Conservation (phyloP, 192 early-diverging fungal genomes). For the Entophlyctis luteolus region DNA sequence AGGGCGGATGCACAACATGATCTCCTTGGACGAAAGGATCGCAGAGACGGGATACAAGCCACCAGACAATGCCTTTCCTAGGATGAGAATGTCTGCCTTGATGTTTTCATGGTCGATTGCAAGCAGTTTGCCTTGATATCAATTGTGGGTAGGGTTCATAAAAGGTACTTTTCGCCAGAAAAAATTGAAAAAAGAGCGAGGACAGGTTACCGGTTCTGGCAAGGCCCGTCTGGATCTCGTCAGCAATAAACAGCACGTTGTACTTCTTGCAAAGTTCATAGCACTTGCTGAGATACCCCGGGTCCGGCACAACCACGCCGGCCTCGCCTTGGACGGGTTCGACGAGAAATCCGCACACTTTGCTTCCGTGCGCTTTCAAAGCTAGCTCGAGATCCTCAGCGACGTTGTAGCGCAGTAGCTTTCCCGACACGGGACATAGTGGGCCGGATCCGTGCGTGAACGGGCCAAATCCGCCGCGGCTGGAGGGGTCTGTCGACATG, state of each 20-base stretch:
- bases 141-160: background rate
- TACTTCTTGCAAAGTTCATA: slow-evolving; percentile 94
- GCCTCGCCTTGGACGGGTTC: slow-evolving; percentile 99
- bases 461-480: slow-evolving; percentile 85
- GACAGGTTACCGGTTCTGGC: slow-evolving; percentile 60
- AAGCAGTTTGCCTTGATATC: slow-evolving; percentile 73
- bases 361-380: slow-evolving; percentile 74
- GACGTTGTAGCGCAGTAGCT: slow-evolving; percentile 76
- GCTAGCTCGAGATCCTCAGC: slow-evolving; percentile 83
- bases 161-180: background rate
- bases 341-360: slow-evolving; percentile 90
- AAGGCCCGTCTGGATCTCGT: slow-evolving; percentile 98
- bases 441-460: slow-evolving; percentile 85
- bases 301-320: slow-evolving; percentile 90
- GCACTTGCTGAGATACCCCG: slow-evolving; percentile 82
- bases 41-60: slow-evolving; percentile 95
- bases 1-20: slow-evolving; percentile 50
- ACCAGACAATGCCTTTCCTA: slow-evolving; percentile 97
- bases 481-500: slow-evolving; percentile 90
- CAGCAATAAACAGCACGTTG: slow-evolving; percentile 95
- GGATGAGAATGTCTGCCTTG: slow-evolving; percentile 87
- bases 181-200: background rate
- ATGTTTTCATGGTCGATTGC: slow-evolving; percentile 90
- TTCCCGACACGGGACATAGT: slow-evolving; percentile 67
- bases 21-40: slow-evolving; percentile 74